Evolutionary conservation across 1,284 basidiomycete species (phyloP).

Genomic region (Ustilago cynodontis): DNA sequence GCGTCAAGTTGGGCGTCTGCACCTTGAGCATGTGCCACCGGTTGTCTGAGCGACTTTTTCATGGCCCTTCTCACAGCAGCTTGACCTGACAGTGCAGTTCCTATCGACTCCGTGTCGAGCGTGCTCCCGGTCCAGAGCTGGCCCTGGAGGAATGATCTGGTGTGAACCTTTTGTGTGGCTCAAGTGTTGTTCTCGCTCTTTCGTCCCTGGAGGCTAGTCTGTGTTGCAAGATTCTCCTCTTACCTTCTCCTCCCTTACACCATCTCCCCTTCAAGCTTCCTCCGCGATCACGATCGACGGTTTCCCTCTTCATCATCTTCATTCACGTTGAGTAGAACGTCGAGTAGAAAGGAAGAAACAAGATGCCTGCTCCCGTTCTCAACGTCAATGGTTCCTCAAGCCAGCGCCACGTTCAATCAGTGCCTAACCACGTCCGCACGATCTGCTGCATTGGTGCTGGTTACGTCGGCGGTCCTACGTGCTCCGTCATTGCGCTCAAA

Average conservation of each 20-base stretch:
- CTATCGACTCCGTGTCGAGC: background rate
- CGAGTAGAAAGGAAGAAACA: background rate
- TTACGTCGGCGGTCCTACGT: constrained; percentile 85
- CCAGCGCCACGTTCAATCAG: constrained; percentile 30
- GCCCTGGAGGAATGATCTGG: constrained; percentile 10
- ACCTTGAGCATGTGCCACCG: constrained; percentile 14
- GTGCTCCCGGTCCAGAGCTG: background rate
- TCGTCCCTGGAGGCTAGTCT: too few relatives aligned
- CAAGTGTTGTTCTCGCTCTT: constrained; percentile 25
- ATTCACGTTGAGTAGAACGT: background rate
- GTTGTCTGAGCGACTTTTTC: constrained; percentile 10
- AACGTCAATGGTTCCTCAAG: constrained; percentile 36
- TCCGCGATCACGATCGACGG: background rate
- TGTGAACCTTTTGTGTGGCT: constrained; percentile 1
- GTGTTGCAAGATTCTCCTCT: too few relatives aligned
- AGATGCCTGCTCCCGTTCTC: constrained; percentile 22
- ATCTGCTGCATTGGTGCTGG: constrained; percentile 83
- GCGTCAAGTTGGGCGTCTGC: constrained; percentile 2
- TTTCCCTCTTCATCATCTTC: constrained; percentile 2
- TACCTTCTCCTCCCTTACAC: background rate
- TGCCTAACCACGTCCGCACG: constrained; percentile 40
- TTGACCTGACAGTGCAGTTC: background rate
- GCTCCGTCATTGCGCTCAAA: constrained; percentile 92
- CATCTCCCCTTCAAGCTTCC: background rate
- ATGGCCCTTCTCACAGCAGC: background rate